Conservation (phyloP, 331 rosid species). For the Pyracantha coccinea region DNA sequence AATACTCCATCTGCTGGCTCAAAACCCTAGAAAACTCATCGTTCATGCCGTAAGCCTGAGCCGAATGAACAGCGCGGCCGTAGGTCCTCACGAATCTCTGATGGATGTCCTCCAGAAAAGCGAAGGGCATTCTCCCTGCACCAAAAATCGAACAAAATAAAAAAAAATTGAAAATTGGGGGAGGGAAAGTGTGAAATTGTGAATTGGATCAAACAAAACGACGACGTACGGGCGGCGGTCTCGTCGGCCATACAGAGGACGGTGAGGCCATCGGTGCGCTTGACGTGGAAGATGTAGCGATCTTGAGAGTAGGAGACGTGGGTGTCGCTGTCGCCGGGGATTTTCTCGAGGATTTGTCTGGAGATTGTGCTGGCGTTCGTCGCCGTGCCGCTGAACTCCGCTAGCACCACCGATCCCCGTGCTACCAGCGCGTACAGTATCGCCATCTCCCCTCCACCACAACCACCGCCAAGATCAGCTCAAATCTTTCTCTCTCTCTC, state of each 20-base stretch:
- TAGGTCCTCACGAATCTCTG: constrained; percentile 86
- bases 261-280: constrained; percentile 96
- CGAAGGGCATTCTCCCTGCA: constrained; percentile 84
- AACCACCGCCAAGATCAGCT: constrained; percentile 3
- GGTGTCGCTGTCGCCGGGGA: constrained; percentile 64
- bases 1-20: constrained; percentile 89
- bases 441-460: constrained; percentile 37
- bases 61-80: constrained; percentile 75
- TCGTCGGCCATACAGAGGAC: constrained; percentile 99
- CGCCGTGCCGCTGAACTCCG: constrained; percentile 66
- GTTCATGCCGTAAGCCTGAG: constrained; percentile 89
- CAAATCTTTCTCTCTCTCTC: background rate
- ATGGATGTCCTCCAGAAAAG: constrained; percentile 91
- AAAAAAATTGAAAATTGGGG: background rate
- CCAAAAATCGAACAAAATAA: too few relatives aligned
- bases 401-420: constrained; percentile 86
- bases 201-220: background rate
- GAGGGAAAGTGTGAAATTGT: too few relatives aligned
- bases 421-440: constrained; percentile 76
- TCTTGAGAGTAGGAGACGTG: constrained; percentile 93
- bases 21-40: constrained; percentile 92
- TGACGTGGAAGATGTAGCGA: constrained; percentile 80
- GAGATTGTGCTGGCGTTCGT: constrained; percentile 86
- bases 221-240: constrained; percentile 60
- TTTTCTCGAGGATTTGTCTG: constrained; percentile 69